Conservation (phyloP, 73 alveolate genomes). For the Diophrys sp. region DNA sequence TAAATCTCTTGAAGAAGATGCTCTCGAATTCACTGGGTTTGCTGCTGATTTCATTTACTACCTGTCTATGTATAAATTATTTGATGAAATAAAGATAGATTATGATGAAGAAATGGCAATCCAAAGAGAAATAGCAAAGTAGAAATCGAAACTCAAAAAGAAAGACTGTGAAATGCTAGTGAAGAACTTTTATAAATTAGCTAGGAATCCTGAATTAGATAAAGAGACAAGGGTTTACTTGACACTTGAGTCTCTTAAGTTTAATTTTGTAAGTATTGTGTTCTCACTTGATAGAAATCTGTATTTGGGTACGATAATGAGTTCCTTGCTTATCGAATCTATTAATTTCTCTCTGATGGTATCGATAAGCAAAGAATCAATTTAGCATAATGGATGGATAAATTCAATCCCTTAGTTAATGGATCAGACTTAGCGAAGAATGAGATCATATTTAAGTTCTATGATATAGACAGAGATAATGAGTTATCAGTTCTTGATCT, state of each 20-base stretch:
- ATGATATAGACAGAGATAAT: neutral
- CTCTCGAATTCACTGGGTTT: neutral
- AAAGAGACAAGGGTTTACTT: neutral
- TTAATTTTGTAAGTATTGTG: neutral
- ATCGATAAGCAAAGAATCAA: neutral
- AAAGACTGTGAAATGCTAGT: neutral
- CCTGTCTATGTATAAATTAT: neutral
- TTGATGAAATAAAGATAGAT: neutral
- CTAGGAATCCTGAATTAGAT: neutral
- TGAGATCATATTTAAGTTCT: neutral
- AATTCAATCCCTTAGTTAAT: neutral
- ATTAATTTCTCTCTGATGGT: slow-evolving; percentile 1
- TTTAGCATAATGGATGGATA: neutral
- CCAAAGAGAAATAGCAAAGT: neutral
- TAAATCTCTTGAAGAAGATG: neutral
- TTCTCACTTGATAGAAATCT: neutral
- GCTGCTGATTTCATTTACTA: neutral
- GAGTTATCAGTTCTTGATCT: neutral
- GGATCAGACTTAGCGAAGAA: slow-evolving; percentile 1
- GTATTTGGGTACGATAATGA: slow-evolving; percentile 6
- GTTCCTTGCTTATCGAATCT: neutral
- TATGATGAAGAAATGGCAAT: neutral
- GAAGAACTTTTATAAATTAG: neutral
- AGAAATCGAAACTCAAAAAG: neutral
- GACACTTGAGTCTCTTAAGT: neutral